These are phyloP conservation scores for Phaffomyces opuntiae DNA, from an alignment of 805 yeast species.

Conservation along the genomic window DNA sequence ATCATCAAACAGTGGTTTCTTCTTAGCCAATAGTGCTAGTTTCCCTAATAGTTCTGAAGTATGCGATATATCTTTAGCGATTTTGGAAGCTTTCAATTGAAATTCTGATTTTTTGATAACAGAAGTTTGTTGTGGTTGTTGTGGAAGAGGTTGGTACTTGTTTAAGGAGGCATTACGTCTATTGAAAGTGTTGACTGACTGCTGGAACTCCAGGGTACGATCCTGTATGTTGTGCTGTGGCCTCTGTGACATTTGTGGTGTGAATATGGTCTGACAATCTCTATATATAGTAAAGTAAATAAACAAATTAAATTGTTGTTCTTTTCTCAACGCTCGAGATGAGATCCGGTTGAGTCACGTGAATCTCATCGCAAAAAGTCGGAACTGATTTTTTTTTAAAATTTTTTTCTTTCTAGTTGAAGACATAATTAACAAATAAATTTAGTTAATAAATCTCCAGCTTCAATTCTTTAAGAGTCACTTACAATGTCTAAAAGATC, in stretches of 20 bases:
- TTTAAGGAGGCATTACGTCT: conserved; percentile 12
- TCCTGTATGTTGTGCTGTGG: conserved; percentile 45
- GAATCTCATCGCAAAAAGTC: too few species aligned
- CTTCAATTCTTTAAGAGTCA: neutral
- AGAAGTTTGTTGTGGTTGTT: conserved; percentile 11
- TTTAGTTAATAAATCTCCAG: too few species aligned
- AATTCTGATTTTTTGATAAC: conserved; percentile 37
- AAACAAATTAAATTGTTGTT: too few species aligned
- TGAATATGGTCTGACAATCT: too few species aligned
- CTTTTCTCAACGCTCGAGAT: too few species aligned
- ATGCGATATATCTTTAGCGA: conserved; percentile 84
- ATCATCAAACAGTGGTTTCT: conserved; percentile 89
- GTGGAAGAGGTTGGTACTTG: conserved; percentile 16
- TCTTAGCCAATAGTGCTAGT: conserved; percentile 75
- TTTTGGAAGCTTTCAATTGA: conserved; percentile 62
- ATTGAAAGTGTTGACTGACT: conserved; percentile 75
- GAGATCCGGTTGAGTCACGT: too few species aligned
- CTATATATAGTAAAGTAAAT: too few species aligned
- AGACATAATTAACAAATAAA: neutral
- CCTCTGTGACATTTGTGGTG: conserved; percentile 5
- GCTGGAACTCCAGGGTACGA: conserved; percentile 88
- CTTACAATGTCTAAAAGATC: conserved; percentile 22
- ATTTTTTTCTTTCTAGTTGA: conserved; percentile 1
- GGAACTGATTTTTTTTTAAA: neutral
- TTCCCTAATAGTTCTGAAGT: conserved; percentile 77